A percentile compares a stretch with the other conserved stretches of the same genome.
phyloP scores from a whole-genome alignment of 805 yeast species.

The Candida khao-thaluensis region DNA sequence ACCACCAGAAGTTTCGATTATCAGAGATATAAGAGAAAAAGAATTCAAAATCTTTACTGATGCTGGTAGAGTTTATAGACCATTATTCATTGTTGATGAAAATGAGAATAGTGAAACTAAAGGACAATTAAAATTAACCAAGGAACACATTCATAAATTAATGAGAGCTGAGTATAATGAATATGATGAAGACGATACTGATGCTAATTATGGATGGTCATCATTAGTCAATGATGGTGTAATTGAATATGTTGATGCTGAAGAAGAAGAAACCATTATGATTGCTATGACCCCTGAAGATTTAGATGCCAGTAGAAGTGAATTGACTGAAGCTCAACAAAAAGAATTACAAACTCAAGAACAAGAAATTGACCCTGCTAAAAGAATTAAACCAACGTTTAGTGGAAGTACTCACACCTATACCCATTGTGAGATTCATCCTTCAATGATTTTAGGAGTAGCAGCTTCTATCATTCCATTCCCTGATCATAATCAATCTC shows the following conservation, averaged over 20 bases:
- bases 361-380: slow-evolving; percentile 67
- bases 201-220: slow-evolving; percentile 70
- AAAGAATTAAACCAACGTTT: slow-evolving; percentile 74
- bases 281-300: slow-evolving; percentile 99
- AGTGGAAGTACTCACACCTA: slow-evolving; percentile 66
- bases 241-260: slow-evolving; percentile 96
- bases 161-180: slow-evolving; percentile 64
- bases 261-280: slow-evolving; percentile 97
- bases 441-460: slow-evolving; percentile 97
- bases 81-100: slow-evolving; percentile 89
- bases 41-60: slow-evolving; percentile 96
- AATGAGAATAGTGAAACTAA: slow-evolving; percentile 64
- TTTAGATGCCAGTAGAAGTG: slow-evolving; percentile 60
- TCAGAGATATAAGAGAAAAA: slow-evolving; percentile 94
- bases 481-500: slow-evolving; percentile 99
- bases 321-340: slow-evolving; percentile 42
- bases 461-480: slow-evolving; percentile 98
- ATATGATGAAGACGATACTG: slow-evolving; percentile 49
- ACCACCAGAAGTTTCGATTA: slow-evolving; percentile 92
- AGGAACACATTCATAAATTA: slow-evolving; percentile 77
- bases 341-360: slow-evolving; percentile 42
- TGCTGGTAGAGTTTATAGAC: slow-evolving; percentile 98
- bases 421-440: slow-evolving; percentile 99
- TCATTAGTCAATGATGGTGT: slow-evolving; percentile 80
- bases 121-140: slow-evolving; percentile 80